Percentiles rank a stretch among this genome's conserved stretches.
phyloP scores from a whole-genome alignment of 2,329 filamentous ascomycete species.

The Penicillium carneum region DNA sequence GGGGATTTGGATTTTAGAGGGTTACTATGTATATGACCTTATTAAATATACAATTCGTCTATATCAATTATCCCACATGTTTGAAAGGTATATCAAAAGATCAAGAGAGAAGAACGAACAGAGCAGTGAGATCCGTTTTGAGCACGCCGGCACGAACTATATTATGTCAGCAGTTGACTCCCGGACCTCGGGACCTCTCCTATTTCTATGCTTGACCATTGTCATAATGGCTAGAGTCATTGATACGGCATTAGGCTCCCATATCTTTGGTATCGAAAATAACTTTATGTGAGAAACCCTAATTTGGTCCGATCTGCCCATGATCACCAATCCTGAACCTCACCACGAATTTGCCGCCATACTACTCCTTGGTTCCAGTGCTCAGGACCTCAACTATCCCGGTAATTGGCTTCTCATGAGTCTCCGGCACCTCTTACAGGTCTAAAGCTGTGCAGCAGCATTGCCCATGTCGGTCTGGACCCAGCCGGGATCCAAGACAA shows the following conservation, averaged over 20 bases:
- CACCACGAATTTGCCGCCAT: neutral
- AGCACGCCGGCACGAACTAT: neutral
- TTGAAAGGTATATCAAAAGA: neutral
- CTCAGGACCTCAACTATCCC: neutral
- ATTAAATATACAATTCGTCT: neutral
- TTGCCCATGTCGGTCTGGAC: constrained; percentile 1
- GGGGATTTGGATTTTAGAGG: neutral
- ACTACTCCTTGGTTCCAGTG: neutral
- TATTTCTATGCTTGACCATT: neutral
- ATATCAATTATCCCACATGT: neutral
- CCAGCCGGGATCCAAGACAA: constrained; percentile 1
- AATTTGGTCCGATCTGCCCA: neutral
- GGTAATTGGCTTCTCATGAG: neutral
- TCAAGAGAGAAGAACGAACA: neutral
- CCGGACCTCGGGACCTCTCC: no score
- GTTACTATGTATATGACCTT: neutral
- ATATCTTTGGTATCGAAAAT: neutral
- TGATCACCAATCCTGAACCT: constrained; percentile 5
- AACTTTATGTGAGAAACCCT: neutral
- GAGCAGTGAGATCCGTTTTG: neutral
- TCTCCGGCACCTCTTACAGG: neutral
- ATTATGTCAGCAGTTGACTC: neutral
- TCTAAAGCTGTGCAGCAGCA: neutral
- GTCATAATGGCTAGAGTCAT: neutral
- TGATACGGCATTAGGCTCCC: neutral